Base-by-base conservation (phyloP, 768 basidiomycete species). In the Nidularia pulvinata region DNA sequence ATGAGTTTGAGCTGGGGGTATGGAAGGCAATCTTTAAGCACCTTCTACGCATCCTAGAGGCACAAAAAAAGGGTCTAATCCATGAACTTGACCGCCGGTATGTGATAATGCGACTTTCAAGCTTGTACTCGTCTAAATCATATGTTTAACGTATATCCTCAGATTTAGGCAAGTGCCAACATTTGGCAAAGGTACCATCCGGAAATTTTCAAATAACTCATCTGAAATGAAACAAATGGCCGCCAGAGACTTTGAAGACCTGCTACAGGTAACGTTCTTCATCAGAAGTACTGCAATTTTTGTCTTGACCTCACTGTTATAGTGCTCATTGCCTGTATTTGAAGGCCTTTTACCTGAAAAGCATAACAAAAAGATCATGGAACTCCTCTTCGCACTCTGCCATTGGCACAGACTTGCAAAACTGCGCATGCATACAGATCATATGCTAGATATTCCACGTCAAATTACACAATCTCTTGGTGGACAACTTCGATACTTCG, bases 171-270 rank as follows among this genome's bases (percentile, higher is more conserved):
- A 42, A 42, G 16, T 42, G 37, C 39, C 39, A 42, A 42, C 39
- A 11, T 42, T 42, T 42, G 39, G 39, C 13, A 42, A 42, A 19
- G 39, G 36, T 22, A 50, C 56, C n/a, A 67, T 67, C 46, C 56
- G 61, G 2, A 16, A 30, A 22, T 65, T 67, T 49, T 44, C 54
- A 4, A 48, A 16, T 6, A 65, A 65, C 49, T 44, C 44, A 1
- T 62, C 59, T 1, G 57, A 59, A 16, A 57, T 63, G 62, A 66
- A 65, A 43, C 57, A 62, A 33, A 45, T 66, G 49, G 60, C 61
- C 2, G 63, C 65, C 2, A 34, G 60, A 6, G 60, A 65, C 42
- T 66, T 55, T 37, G 61, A 66, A 48, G 62, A 66, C 36, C 25
- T 65, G 1, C 52, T 66, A 5, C 62, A 63, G 54, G 60, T 59